phyloP scores from a whole-genome alignment of 805 yeast species.

The Jamesozyma lodderae region DNA sequence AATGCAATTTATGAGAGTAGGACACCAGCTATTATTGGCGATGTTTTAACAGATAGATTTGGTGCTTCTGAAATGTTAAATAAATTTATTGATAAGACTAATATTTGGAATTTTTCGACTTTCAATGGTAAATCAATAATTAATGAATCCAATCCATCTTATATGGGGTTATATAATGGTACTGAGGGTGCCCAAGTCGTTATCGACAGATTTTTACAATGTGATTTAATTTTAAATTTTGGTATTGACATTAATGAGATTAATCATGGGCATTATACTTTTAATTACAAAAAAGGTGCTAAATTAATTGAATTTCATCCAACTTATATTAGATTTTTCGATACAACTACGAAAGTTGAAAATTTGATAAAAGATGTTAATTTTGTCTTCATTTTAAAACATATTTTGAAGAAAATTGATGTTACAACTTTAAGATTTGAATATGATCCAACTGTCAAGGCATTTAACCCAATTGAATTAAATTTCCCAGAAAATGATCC shows the following conservation, averaged over 20 bases:
- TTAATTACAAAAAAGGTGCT: constrained; percentile 35
- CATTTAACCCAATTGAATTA: constrained; percentile 22
- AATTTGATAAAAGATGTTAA: constrained; percentile 34
- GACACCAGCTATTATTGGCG: constrained; percentile 63
- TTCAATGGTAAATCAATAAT: constrained; percentile 64
- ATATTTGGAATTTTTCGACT: constrained; percentile 50
- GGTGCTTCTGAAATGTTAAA: constrained; percentile 38
- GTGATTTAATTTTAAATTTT: constrained; percentile 62
- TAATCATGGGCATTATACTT: constrained; percentile 58
- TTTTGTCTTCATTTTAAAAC: constrained; percentile 43
- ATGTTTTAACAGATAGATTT: constrained; percentile 59
- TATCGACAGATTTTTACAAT: constrained; percentile 37
- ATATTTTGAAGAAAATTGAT: constrained; percentile 34
- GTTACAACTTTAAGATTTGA: constrained; percentile 14
- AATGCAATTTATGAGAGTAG: constrained; percentile 41
- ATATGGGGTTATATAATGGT: constrained; percentile 69
- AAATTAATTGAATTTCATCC: constrained; percentile 44
- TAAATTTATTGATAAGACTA: constrained; percentile 36
- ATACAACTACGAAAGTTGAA: constrained; percentile 12
- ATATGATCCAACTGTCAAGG: constrained; percentile 13
- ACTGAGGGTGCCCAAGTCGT: constrained; percentile 41
- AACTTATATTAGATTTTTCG: constrained; percentile 41
- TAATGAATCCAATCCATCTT: constrained; percentile 58
- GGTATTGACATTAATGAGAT: constrained; percentile 64
- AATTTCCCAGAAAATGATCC: constrained; percentile 4